Conservation (phyloP, 2,329 filamentous ascomycete species). For the Furcasterigmium sp. region DNA sequence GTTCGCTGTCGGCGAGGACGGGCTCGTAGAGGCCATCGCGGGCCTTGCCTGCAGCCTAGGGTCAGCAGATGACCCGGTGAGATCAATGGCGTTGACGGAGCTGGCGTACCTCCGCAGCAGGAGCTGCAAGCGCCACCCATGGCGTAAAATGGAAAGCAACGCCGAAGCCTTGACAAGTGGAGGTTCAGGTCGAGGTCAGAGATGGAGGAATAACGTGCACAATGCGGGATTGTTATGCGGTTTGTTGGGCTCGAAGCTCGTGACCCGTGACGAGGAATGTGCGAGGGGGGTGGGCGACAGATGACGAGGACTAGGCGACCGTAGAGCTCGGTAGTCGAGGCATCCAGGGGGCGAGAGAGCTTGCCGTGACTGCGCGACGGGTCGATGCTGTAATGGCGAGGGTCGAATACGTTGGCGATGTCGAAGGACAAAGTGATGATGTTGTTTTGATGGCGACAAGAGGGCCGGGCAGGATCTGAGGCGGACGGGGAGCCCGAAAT, state of each 20-base stretch:
- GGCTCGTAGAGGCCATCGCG: slow-evolving; percentile 80
- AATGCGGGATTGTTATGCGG: slow-evolving; percentile 5
- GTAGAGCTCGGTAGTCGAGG: neutral
- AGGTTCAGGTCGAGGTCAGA: slow-evolving; percentile 2
- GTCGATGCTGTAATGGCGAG: neutral
- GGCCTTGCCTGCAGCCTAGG: slow-evolving; percentile 54
- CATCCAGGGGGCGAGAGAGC: neutral
- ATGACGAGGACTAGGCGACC: neutral
- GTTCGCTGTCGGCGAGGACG: slow-evolving; percentile 89
- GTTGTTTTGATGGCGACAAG: neutral
- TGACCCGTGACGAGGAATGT: slow-evolving; percentile 2
- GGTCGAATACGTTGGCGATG: neutral
- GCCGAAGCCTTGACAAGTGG: too few relatives aligned
- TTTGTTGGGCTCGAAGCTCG: slow-evolving; percentile 11
- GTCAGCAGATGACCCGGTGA: slow-evolving; percentile 16
- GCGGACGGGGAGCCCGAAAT: slow-evolving; percentile 1
- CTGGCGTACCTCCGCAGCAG: slow-evolving; percentile 50
- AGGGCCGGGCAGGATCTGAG: neutral
- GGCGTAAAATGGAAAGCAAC: slow-evolving; percentile 19
- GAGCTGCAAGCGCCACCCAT: slow-evolving; percentile 60
- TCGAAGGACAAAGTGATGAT: neutral
- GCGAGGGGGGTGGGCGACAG: neutral
- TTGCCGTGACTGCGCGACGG: neutral
- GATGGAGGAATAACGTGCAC: neutral
- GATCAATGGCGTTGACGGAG: slow-evolving; percentile 4